Percentiles rank a stretch among this genome's conserved stretches.
These are phyloP conservation scores for Leccinum truebloodii DNA, from an alignment of 768 basidiomycete genomes.

Conservation along the genomic window DNA sequence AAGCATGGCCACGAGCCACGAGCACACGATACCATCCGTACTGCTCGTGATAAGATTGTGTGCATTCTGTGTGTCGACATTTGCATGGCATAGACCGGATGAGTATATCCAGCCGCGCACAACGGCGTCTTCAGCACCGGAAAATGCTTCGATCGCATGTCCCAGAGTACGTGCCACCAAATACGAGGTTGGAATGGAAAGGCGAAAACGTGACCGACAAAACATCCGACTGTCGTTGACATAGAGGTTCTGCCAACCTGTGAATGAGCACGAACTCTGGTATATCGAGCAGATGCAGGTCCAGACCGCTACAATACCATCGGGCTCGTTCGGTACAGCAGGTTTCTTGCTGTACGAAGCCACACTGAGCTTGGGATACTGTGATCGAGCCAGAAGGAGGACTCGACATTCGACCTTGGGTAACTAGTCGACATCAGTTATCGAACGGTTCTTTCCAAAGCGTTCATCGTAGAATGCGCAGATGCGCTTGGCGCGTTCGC, in stretches of 20 bases:
- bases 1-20: constrained; percentile 98
- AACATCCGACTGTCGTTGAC: constrained; percentile 79
- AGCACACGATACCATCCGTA: constrained; percentile 96
- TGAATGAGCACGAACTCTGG: constrained; percentile 99
- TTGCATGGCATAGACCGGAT: constrained; percentile 97
- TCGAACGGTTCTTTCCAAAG: constrained; percentile 89
- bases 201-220: constrained; percentile 96
- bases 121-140: constrained; percentile 93
- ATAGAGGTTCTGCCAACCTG: constrained; percentile 59
- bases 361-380: constrained; percentile 96
- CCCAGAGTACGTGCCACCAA: constrained; percentile 99
- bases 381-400: constrained; percentile 2
- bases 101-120: constrained; percentile 95
- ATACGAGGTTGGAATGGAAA: constrained; percentile 95
- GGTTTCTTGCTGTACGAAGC: constrained; percentile 99
- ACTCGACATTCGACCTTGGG: constrained; percentile 66
- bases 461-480: constrained; percentile 93
- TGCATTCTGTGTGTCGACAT: constrained; percentile 99
- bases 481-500: constrained; percentile 81
- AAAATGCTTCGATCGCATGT: constrained; percentile 93
- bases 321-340: constrained; percentile 90
- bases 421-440: constrained; percentile 98
- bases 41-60: constrained; percentile 96
- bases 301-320: constrained; percentile 97
- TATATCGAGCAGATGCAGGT: constrained; percentile 89